Conservation (phyloP, 495 filamentous ascomycete genomes). For the Lepidopterella palustris region DNA sequence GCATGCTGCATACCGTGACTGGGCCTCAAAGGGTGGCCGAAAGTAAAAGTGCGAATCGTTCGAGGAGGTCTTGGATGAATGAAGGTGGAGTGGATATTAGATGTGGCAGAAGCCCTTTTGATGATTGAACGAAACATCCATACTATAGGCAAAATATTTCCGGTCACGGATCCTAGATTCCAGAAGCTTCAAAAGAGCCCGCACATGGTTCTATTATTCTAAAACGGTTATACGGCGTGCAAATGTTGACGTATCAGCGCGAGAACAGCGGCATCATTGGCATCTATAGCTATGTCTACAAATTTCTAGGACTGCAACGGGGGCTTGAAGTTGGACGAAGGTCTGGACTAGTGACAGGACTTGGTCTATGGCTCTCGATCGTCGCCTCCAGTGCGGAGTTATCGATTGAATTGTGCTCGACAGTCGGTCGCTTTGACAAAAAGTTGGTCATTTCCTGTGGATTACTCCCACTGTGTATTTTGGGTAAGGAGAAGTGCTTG, state of each 20-base stretch:
- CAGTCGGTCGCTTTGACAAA: not conserved
- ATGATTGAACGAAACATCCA: too few species aligned
- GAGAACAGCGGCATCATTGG: too few species aligned
- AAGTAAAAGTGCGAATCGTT: not conserved
- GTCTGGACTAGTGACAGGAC: not conserved
- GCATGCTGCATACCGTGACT: constrained; percentile 44
- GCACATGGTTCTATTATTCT: too few species aligned
- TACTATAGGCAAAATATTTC: too few species aligned
- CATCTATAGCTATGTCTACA: too few species aligned
- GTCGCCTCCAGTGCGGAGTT: not conserved
- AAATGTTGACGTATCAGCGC: too few species aligned
- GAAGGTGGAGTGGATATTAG: too few species aligned
- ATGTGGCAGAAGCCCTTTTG: too few species aligned
- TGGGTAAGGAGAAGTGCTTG: not conserved
- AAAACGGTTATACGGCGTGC: too few species aligned
- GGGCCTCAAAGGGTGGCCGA: constrained; percentile 6
- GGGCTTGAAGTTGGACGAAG: not conserved
- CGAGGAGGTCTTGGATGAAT: too few species aligned
- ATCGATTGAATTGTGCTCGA: not conserved
- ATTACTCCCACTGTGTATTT: not conserved
- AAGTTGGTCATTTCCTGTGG: not conserved
- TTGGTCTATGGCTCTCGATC: not conserved
- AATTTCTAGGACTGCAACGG: not conserved
- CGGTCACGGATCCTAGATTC: too few species aligned
- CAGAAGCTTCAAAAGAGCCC: not conserved